Conservation (phyloP, 441 rosid genomes). For the Gossypium gossypioides region DNA sequence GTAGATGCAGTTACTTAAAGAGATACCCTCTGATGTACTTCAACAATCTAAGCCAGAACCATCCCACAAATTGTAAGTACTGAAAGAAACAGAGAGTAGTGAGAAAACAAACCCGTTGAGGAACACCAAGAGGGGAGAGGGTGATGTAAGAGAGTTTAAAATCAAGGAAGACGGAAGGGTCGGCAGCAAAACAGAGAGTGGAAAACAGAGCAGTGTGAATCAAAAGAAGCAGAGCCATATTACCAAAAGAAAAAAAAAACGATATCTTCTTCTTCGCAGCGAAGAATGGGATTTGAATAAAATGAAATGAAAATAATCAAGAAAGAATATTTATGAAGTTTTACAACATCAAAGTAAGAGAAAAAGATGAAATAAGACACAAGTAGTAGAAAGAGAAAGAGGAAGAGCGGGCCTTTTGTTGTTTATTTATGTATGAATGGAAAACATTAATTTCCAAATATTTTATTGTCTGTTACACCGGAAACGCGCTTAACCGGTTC, state of each 20-base stretch:
- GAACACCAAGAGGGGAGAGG: conserved; percentile 72
- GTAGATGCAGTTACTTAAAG: background rate
- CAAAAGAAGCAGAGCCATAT: conserved; percentile 21
- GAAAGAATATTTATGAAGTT: background rate
- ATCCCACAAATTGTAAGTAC: background rate
- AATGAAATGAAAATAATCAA: background rate
- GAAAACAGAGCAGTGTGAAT: conserved; percentile 33
- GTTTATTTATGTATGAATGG: background rate
- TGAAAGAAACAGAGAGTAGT: background rate
- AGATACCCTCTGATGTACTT: background rate
- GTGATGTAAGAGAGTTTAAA: conserved; percentile 55
- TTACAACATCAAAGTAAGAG: background rate
- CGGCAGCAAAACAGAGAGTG: conserved; percentile 43
- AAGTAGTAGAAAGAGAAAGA: background rate
- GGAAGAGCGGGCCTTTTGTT: background rate
- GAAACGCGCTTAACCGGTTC: conserved; percentile 14
- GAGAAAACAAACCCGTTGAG: conserved; percentile 54
- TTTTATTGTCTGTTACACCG: background rate
- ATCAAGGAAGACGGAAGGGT: conserved; percentile 45
- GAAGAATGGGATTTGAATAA: conserved; percentile 2
- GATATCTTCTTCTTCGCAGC: background rate
- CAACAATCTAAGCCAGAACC: background rate
- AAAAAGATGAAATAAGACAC: background rate
- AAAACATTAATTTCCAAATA: background rate
- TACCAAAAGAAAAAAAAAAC: no score